Percentiles rank a stretch among this genome's conserved stretches.
These are phyloP conservation scores for Arthrobotrys entomopaga DNA, from an alignment of 2,329 filamentous ascomycete species.

Conservation along the genomic window DNA sequence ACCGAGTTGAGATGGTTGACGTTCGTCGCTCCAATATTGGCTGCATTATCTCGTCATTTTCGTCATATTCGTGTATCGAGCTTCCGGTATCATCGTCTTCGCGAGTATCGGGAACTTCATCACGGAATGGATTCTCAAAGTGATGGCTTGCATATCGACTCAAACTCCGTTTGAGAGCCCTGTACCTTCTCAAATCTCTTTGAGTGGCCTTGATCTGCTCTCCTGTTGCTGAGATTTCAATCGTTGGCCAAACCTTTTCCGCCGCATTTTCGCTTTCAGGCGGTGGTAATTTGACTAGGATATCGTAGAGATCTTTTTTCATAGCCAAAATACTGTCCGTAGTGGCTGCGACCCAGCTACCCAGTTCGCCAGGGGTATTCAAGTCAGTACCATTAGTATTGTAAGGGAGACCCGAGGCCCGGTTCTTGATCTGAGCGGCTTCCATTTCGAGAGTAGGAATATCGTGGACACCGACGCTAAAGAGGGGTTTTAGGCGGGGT, in stretches of 20 bases:
- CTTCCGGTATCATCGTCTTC: slow-evolving; percentile 48
- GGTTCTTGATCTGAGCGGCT: slow-evolving; percentile 62
- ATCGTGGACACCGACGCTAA: slow-evolving; percentile 91
- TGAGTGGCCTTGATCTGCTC: slow-evolving; percentile 83
- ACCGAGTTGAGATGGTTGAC: slow-evolving; percentile 40
- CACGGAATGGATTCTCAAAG: slow-evolving; percentile 60
- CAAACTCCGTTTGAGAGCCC: slow-evolving; percentile 73
- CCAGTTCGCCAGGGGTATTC: slow-evolving; percentile 63
- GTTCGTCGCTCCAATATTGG: slow-evolving; percentile 47
- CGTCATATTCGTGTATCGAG: slow-evolving; percentile 51
- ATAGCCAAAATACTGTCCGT: slow-evolving; percentile 91
- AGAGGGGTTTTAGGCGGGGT: slow-evolving; percentile 78
- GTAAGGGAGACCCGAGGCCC: slow-evolving; percentile 54
- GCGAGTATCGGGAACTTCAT: slow-evolving; percentile 58
- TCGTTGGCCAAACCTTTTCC: slow-evolving; percentile 77
- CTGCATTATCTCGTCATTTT: slow-evolving; percentile 48
- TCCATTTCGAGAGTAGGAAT: slow-evolving; percentile 79
- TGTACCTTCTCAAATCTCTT: slow-evolving; percentile 84
- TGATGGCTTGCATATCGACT: slow-evolving; percentile 35
- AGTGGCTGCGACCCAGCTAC: slow-evolving; percentile 88
- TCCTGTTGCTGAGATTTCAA: slow-evolving; percentile 72
- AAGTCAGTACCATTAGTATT: slow-evolving; percentile 60
- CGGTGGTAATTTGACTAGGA: slow-evolving; percentile 83
- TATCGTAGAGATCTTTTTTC: slow-evolving; percentile 87
- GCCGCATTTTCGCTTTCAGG: slow-evolving; percentile 69